Evolutionary conservation across 2,329 filamentous ascomycete species (phyloP).

Genomic region (Sporothrix pseudoabietina): DNA sequence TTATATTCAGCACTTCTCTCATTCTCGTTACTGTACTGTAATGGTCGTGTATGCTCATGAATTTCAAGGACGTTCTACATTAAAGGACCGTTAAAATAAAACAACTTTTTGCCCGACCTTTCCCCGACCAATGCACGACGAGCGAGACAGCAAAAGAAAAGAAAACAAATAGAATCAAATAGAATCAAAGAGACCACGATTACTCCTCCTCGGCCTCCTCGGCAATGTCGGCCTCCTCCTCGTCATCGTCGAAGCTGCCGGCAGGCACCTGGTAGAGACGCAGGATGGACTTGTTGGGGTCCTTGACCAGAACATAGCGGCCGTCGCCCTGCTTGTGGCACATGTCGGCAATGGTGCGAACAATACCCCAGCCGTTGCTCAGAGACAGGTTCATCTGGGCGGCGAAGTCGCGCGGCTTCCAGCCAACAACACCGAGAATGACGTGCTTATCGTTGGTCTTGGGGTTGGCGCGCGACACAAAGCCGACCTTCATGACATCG

Average conservation of each 20-base stretch:
- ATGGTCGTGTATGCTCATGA: constrained; percentile 14
- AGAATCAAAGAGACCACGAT: neutral
- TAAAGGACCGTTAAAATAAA: neutral
- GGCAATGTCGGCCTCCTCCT: constrained; percentile 62
- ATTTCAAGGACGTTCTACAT: constrained; percentile 12
- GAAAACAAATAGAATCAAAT: neutral
- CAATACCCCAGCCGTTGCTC: constrained; percentile 98
- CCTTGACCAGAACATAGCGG: constrained; percentile 81
- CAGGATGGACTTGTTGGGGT: constrained; percentile 95
- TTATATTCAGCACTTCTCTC: no score
- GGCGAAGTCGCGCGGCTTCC: constrained; percentile 97
- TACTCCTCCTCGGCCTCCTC: constrained; percentile 50
- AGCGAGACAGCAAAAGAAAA: neutral
- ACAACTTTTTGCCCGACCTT: constrained; percentile 23
- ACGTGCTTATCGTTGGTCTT: constrained; percentile 93
- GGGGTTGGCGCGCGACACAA: constrained; percentile 92
- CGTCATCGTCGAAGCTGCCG: constrained; percentile 85
- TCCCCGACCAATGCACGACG: neutral
- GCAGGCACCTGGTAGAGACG: constrained; percentile 88
- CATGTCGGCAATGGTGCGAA: constrained; percentile 97
- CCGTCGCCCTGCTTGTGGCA: constrained; percentile 74
- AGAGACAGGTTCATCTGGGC: constrained; percentile 97
- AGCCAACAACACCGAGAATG: constrained; percentile 91
- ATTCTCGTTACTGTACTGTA: neutral
- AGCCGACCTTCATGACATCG: constrained; percentile 99